phyloP scores from a whole-genome alignment of 805 yeast genomes.

The Barnettozyma vustinii region DNA sequence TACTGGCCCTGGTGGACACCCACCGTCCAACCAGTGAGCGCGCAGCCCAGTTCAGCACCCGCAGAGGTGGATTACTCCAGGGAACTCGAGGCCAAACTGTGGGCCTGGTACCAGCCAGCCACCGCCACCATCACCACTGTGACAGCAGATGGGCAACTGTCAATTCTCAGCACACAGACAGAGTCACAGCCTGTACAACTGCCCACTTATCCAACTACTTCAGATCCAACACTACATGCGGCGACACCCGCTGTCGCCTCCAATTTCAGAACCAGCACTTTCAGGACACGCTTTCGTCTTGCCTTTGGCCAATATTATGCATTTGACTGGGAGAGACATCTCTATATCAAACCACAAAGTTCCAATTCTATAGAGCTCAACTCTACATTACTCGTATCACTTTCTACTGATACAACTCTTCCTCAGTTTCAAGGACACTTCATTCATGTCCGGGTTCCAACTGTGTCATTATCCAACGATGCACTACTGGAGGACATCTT shows the following conservation, averaged over 20 bases:
- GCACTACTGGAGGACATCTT: conserved; percentile 37
- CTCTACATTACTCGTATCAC: not conserved
- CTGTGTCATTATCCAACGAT: conserved; percentile 15
- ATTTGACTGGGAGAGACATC: conserved; percentile 31
- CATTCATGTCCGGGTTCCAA: conserved; percentile 32
- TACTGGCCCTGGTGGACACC: conserved; percentile 13
- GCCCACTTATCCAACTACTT: conserved; percentile 14
- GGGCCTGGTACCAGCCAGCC: conserved; percentile 23
- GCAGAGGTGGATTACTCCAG: conserved; percentile 12
- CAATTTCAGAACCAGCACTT: conserved; percentile 28
- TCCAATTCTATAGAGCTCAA: not conserved
- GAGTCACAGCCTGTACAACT: conserved; percentile 19
- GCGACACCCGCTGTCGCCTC: conserved; percentile 17
- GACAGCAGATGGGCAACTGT: conserved; percentile 16
- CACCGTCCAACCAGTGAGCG: conserved; percentile 2
- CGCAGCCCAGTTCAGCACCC: conserved; percentile 5
- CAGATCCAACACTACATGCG: not conserved
- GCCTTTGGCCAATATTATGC: conserved; percentile 34
- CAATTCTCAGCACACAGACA: conserved; percentile 19
- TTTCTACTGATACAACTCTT: not conserved
- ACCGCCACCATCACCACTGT: not conserved
- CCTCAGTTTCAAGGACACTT: conserved; percentile 19
- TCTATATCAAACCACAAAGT: conserved; percentile 26
- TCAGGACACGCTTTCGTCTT: conserved; percentile 29
- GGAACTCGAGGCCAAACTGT: conserved; percentile 17